A percentile compares a stretch with the other conserved stretches of the same genome.
Evolutionary conservation across 2,329 filamentous ascomycete genomes (phyloP).

Genomic region (Colletotrichum siamense): DNA sequence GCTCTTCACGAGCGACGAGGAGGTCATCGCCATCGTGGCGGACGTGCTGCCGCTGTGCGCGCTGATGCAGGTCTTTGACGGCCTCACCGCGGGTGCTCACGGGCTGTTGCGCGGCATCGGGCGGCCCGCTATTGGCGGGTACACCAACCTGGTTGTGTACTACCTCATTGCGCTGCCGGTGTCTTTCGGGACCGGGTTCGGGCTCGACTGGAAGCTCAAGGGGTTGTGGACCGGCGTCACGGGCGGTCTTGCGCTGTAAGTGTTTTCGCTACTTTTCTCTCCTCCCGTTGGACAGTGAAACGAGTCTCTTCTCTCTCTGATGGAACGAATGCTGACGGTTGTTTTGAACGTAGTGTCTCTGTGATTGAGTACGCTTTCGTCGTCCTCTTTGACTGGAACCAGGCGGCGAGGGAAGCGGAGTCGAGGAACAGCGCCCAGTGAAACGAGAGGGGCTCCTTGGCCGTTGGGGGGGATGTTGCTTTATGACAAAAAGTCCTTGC

Average conservation of each 20-base stretch:
- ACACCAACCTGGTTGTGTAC: constrained; percentile 85
- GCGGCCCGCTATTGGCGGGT: constrained; percentile 87
- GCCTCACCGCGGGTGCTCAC: constrained; percentile 78
- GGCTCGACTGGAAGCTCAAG: constrained; percentile 74
- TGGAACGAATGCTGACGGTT: not conserved
- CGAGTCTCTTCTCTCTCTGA: not conserved
- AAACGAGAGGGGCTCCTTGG: constrained; percentile 35
- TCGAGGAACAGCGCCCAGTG: constrained; percentile 43
- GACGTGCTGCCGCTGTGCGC: constrained; percentile 80
- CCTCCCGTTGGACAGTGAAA: not conserved
- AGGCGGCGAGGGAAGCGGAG: constrained; percentile 58
- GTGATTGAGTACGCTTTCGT: constrained; percentile 61
- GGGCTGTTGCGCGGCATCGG: constrained; percentile 88
- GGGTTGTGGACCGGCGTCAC: constrained; percentile 85
- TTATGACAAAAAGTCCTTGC: not conserved
- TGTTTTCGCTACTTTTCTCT: constrained; percentile 31
- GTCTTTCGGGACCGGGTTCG: constrained; percentile 80
- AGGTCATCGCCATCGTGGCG: constrained; percentile 73
- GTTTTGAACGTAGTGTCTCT: constrained; percentile 46
- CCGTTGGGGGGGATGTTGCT: constrained; percentile 28
- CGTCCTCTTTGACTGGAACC: constrained; percentile 57
- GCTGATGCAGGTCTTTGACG: constrained; percentile 89
- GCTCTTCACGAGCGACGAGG: constrained; percentile 77
- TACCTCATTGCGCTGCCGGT: constrained; percentile 87
- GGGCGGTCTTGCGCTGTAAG: constrained; percentile 70